Conservation (phyloP, 805 yeast genomes). For the Nakazawaea holstii region DNA sequence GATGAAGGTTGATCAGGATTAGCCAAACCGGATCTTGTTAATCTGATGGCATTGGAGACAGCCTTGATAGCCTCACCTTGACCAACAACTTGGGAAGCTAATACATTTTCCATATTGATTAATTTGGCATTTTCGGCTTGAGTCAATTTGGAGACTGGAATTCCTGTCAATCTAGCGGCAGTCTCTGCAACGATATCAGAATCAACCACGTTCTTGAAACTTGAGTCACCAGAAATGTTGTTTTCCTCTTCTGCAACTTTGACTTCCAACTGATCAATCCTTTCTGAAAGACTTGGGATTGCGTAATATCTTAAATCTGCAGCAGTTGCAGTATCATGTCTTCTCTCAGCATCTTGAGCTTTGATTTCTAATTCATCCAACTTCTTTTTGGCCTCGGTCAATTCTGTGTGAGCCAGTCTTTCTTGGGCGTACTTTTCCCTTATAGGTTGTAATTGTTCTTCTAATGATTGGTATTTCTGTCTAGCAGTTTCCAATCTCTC, state of each 20-base stretch:
- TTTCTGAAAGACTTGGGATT: slow-evolving; percentile 82
- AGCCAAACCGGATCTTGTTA: slow-evolving; percentile 89
- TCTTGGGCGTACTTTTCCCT: slow-evolving; percentile 83
- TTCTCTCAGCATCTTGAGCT: slow-evolving; percentile 95
- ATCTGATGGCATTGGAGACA: slow-evolving; percentile 90
- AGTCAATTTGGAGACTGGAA: slow-evolving; percentile 89
- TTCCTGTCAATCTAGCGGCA: slow-evolving; percentile 94
- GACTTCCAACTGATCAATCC: slow-evolving; percentile 69
- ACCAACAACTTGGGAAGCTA: slow-evolving; percentile 84
- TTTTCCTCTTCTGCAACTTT: slow-evolving; percentile 74
- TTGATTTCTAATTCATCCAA: slow-evolving; percentile 89
- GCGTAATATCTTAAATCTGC: slow-evolving; percentile 97
- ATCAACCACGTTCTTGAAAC: slow-evolving; percentile 88
- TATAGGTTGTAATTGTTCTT: slow-evolving; percentile 80
- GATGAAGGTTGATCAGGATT: slow-evolving; percentile 97
- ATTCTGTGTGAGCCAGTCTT: slow-evolving; percentile 84
- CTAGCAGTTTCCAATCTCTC: slow-evolving; percentile 80
- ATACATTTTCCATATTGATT: slow-evolving; percentile 88
- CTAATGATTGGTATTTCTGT: slow-evolving; percentile 73
- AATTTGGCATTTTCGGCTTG: slow-evolving; percentile 94
- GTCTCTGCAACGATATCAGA: slow-evolving; percentile 90
- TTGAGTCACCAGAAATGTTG: slow-evolving; percentile 37
- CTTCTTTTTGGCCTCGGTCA: slow-evolving; percentile 83
- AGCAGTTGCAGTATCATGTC: slow-evolving; percentile 89
- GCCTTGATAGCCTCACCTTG: slow-evolving; percentile 95